These are phyloP conservation scores for Rhodomyrtus psidioides DNA, from an alignment of 441 rosid species.

Conservation along the genomic window DNA sequence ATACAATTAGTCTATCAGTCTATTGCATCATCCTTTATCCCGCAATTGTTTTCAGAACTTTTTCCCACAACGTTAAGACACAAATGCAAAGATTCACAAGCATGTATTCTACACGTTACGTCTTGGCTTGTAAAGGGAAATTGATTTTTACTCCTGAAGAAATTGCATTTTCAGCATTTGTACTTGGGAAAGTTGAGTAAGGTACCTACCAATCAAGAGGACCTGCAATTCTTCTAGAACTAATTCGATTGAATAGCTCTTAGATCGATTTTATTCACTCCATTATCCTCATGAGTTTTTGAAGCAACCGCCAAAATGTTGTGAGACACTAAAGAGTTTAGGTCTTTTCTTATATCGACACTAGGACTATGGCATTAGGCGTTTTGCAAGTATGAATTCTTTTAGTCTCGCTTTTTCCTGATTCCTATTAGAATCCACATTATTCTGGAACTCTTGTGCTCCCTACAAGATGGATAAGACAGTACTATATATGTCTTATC, in stretches of 20 bases:
- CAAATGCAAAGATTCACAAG: not conserved
- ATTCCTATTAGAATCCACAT: not conserved
- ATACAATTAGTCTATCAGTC: not conserved
- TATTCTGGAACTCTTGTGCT: not conserved
- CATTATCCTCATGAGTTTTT: not conserved
- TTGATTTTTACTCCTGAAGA: not conserved
- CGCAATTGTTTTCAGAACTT: not conserved
- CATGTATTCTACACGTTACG: not conserved
- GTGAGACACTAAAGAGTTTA: not conserved
- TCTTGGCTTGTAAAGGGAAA: not conserved
- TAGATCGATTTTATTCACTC: not conserved
- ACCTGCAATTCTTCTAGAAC: not conserved
- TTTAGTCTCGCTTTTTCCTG: not conserved
- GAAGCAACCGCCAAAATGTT: not conserved
- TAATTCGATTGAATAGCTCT: not conserved
- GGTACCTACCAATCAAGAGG: not conserved
- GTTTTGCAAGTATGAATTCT: not conserved
- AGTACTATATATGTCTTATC: not conserved
- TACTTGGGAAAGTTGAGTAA: not conserved
- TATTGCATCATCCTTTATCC: not conserved
- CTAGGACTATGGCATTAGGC: not conserved
- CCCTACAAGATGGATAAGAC: not conserved
- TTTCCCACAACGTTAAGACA: not conserved
- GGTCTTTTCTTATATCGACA: not conserved
- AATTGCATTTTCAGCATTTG: not conserved